Evolutionary conservation across 2,329 filamentous ascomycete species (phyloP), one percentile per base, ranked within the genome.

Genomic region (Sporothrix globosa): DNA sequence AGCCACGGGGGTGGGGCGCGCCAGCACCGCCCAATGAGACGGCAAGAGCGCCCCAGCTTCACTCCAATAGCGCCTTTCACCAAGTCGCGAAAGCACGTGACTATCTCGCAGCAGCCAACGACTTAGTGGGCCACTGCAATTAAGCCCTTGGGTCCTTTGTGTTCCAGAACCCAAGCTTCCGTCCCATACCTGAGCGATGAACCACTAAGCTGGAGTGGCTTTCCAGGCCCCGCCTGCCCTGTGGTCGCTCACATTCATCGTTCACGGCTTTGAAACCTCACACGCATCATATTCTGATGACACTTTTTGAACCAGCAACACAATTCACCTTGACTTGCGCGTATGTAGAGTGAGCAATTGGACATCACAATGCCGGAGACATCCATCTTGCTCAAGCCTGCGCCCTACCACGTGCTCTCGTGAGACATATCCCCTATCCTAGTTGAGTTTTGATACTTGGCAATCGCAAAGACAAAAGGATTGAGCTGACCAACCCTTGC

Each of bases 381-480:
- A 70, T 84, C 86, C 24, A 80, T 87, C 19, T 79, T 92, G 70
- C 85, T 87, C 71, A 89, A 89, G 27, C 85, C 87, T 63, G 90
- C 87, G 61, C 90, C 91, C 17, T 95, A 93, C 80, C 92, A 95
- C 79, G 86, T 95, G 72, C 82, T 94, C 73, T 88, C 89, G 90
- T 92, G 84, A 74, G 81, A 46, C 52, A 27, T 52, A 9, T n/a
- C 52, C 39, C 27, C 14, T 56, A 34, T 30, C 34, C 70, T 53
- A 30, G 30, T 34, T 61, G 67, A 34, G 17, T 21, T 9, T 39
- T 34, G 17, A 6, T 30, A 67, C 72, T 65, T 39, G 70, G 27
- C 61, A 11, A 44, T 6, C n/a, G 14, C 11, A 50, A 30, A 41
- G 19, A 48, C 58, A n/a, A 19, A 27, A n/a, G 44, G 34, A 48